phyloP scores from a whole-genome alignment of 768 basidiomycete genomes.

The Fomitopsis pulvina region DNA sequence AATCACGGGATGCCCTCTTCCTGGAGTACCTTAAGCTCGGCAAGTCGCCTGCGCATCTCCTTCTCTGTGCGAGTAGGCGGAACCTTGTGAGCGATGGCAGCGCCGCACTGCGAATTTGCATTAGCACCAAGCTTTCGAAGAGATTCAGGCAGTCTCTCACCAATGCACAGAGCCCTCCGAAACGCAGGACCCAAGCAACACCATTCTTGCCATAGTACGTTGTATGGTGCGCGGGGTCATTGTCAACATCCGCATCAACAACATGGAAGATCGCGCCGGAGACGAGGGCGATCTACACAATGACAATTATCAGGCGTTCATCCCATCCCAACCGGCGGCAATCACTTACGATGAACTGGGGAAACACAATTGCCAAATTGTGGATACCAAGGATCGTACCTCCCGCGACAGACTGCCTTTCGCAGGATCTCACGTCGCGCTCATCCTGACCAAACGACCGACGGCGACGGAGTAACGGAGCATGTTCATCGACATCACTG shows the following conservation, averaged over 20 bases:
- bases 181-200: constrained; percentile 90
- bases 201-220: constrained; percentile 81
- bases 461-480: constrained; percentile 54
- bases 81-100: constrained; percentile 71
- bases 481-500: constrained; percentile 20
- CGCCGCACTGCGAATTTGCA: constrained; percentile 43
- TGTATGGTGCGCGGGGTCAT: constrained; percentile 37
- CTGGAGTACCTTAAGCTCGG: constrained; percentile 70
- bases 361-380: constrained; percentile 91
- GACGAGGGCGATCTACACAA: constrained; percentile 71
- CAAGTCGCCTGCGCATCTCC: constrained; percentile 78
- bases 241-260: constrained; percentile 54
- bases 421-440: constrained; percentile 24
- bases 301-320: constrained; percentile 7
- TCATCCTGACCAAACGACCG: constrained; percentile 49
- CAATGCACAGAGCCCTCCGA: constrained; percentile 83
- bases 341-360: constrained; percentile 80
- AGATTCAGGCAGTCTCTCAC: constrained; percentile 25
- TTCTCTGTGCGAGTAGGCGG: constrained; percentile 89
- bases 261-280: constrained; percentile 81
- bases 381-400: constrained; percentile 94
- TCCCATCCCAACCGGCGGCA: neutral
- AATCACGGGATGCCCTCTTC: constrained; percentile 40
- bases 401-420: constrained; percentile 57
- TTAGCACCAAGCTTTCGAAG: neutral